Evolutionary conservation across 257 asterid genomes (phyloP).

Genomic region (Jaltomata sinuosa): DNA sequence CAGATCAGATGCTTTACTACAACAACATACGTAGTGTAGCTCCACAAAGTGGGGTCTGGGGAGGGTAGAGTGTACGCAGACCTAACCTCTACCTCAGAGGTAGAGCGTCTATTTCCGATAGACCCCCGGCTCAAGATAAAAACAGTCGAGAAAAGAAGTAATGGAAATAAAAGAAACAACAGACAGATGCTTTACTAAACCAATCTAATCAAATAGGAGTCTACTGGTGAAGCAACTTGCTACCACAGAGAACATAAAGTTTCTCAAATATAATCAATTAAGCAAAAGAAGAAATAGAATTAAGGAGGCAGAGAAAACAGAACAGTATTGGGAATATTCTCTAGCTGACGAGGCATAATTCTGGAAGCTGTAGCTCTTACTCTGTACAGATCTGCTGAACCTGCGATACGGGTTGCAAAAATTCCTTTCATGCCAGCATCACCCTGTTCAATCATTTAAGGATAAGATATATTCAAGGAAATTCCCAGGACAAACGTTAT

Average conservation of each 20-base stretch:
- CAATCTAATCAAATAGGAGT: not conserved
- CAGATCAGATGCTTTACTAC: not conserved
- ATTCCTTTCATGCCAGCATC: slow-evolving; percentile 83
- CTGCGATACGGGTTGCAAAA: slow-evolving; percentile 77
- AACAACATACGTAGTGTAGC: no score
- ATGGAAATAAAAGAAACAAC: no score
- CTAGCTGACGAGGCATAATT: not conserved
- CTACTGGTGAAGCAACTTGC: not conserved
- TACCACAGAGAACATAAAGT: not conserved
- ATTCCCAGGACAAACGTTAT: not conserved
- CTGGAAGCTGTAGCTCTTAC: slow-evolving; percentile 29
- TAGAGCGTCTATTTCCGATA: no score
- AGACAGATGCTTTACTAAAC: not conserved
- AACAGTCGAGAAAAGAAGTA: no score
- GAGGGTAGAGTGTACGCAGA: no score
- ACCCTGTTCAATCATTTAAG: slow-evolving; percentile 38
- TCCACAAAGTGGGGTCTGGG: no score
- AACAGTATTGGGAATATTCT: not conserved
- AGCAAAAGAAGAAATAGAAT: not conserved
- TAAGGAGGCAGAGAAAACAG: not conserved
- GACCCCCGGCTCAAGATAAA: no score
- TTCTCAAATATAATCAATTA: not conserved
- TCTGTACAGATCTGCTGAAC: slow-evolving; percentile 85
- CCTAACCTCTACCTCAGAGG: no score
- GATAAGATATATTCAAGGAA: not conserved